phyloP scores from a whole-genome alignment of 1,284 basidiomycete species.

The Mycena sp. region DNA sequence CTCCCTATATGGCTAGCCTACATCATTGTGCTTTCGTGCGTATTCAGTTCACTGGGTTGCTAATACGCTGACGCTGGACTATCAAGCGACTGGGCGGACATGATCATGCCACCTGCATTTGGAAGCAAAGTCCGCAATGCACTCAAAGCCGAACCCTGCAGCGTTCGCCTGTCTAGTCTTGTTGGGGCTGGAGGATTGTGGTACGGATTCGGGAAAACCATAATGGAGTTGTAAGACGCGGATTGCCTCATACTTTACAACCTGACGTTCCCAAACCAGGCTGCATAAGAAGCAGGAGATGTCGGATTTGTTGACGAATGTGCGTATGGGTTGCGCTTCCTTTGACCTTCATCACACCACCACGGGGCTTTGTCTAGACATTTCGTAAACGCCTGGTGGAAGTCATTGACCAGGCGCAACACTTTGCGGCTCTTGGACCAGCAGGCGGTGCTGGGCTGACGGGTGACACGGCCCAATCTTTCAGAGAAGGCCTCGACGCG shows the following conservation, averaged over 20 bases:
- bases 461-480: constrained; percentile 73
- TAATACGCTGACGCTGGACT: constrained; percentile 2
- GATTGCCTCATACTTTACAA: background rate
- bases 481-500: constrained; percentile 88
- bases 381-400: constrained; percentile 83
- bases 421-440: constrained; percentile 80
- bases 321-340: constrained; percentile 38
- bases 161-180: constrained; percentile 80
- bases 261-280: background rate
- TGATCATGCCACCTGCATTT: constrained; percentile 84
- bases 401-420: constrained; percentile 90
- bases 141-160: constrained; percentile 83
- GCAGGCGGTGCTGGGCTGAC: constrained; percentile 60
- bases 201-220: constrained; percentile 89
- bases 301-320: constrained; percentile 75
- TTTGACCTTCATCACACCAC: background rate
- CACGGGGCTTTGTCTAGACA: constrained; percentile 57
- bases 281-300: constrained; percentile 70
- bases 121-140: constrained; percentile 81
- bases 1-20: constrained; percentile 91
- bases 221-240: constrained; percentile 79
- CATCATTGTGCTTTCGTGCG: constrained; percentile 82
- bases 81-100: constrained; percentile 85
- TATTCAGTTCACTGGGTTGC: constrained; percentile 25
- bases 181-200: constrained; percentile 90